Evolutionary conservation across 371 early-diverging fungal species (phyloP), one percentile per base, ranked within the genome.

Genomic region (Catenaria anguillulae): DNA sequence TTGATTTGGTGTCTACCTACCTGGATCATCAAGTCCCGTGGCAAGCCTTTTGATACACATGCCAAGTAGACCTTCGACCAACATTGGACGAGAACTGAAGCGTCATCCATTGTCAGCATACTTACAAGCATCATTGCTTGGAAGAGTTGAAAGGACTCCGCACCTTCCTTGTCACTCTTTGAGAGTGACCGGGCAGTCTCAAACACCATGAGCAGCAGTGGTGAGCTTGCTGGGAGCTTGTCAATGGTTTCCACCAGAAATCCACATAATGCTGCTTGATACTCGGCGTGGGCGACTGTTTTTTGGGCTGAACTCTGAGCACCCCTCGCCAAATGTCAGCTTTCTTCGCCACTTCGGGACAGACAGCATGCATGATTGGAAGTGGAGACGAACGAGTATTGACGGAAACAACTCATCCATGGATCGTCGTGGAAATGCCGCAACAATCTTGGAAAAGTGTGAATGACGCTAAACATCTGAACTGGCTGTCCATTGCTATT

Each of bases 381-480:
- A n/a, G n/a, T n/a, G n/a, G n/a, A n/a, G n/a, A n/a, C n/a, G n/a
- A n/a, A 70, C 73, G 50, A 68, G 60, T 5, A 72, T 33, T 2
- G 65, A 29, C 2, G 75, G 75, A 21, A 74, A 48, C 3, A 74
- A 54, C 48, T 48, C 48, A 24, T 55, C 60, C 40, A 13, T 64
- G 56, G 26, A 62, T 55, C 13, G 66, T 60, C 24, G 73, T 71
- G 35, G 64, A 29, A 2, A 59, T 52, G 35, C 58, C 46, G 34
- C 69, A 68, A 19, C 45, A 55, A n/a, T 23, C 4, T 24, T 23
- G 0, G 2, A 24, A 48, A 68, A 31, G 12, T 72, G 64, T 26
- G 61, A 23, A 48, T 26, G 6, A 48, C 48, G n/a, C n/a, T n/a
- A 19, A 48, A 19, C 26, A n/a, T 48, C 24, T 48, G 48, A 12